Base-by-base conservation (phyloP, 306 rosid genomes). In the Corylus avellana region DNA sequence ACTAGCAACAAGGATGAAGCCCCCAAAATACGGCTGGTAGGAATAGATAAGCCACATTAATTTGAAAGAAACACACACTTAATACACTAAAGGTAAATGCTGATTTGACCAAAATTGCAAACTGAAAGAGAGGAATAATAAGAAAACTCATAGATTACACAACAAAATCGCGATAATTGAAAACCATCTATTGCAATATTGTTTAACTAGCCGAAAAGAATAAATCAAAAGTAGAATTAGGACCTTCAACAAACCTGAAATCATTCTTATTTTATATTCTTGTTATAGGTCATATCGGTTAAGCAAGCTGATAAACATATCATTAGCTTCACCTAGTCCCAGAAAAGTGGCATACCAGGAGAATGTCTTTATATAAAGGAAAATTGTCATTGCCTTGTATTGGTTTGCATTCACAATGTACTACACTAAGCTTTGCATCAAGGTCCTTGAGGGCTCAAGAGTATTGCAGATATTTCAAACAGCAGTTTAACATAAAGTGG, bases 1-100 rank as follows among this genome's bases (percentile, higher is more conserved):
- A 94, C 97, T 37, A 92, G 92, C 76, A 94, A 84, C 91, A 94
- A 90, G 64, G 95, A 91, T 44, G 97, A 92, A 58, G 98, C 95
- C 14, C 98, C 98, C 85, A 94, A 85, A 82, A 91, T 59, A 39
- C 89, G 89, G 80, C 98, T 92, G 90, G 81, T 42, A 81, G 64
- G 84, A 35, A 83, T 69, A 51, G 63, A 20, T 50, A 49, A 80
- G 66, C 54, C 72, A 75, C 64, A 70, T 66, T 53, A 73, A 77
- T 74, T 79, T 57, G 35, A 72, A 85, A 20, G 27, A 70, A 12
- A 4, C 20, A 54, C 2, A 22, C 53, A 75, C 53, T 63, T 55
- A 61, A 55, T 27, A 55, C 68, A 64, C 72, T 32, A 53, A n/a
- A 37, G 49, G 73, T 75, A 46, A 14, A 68, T 58, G 13, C 58